Evolutionary conservation across 1,284 basidiomycete species (phyloP).

Genomic region (Butyriboletus pseudospeciosus): DNA sequence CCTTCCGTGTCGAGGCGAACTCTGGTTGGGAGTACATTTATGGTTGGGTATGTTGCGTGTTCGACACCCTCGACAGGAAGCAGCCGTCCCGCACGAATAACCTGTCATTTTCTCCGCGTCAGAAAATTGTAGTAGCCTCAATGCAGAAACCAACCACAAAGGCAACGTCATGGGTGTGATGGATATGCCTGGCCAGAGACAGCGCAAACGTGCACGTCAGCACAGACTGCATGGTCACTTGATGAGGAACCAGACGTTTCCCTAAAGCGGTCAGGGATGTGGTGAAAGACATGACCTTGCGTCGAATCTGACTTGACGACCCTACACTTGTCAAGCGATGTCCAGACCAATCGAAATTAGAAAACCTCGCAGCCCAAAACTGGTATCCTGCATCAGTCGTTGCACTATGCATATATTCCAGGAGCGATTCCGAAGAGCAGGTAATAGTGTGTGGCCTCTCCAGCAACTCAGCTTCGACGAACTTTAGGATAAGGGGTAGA

Average conservation of each 20-base stretch:
- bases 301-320: slow-evolving; percentile 16
- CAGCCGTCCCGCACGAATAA: slow-evolving; percentile 47
- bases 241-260: slow-evolving; percentile 31
- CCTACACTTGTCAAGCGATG: slow-evolving; percentile 14
- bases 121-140: background rate
- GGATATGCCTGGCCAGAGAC: slow-evolving; percentile 26
- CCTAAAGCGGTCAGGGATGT: slow-evolving; percentile 32
- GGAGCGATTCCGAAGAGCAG: slow-evolving; percentile 27
- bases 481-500: slow-evolving; percentile 38
- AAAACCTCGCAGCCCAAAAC: slow-evolving; percentile 39
- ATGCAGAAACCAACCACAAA: slow-evolving; percentile 40
- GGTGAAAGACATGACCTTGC: slow-evolving; percentile 23
- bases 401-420: slow-evolving; percentile 33
- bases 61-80: slow-evolving; percentile 40
- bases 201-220: slow-evolving; percentile 41
- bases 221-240: slow-evolving; percentile 45
- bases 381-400: slow-evolving; percentile 30
- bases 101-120: slow-evolving; percentile 26
- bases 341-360: slow-evolving; percentile 34
- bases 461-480: slow-evolving; percentile 37
- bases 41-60: slow-evolving; percentile 38
- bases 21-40: slow-evolving; percentile 43
- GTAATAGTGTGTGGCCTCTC: slow-evolving; percentile 15
- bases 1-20: slow-evolving; percentile 31
- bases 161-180: slow-evolving; percentile 34